Evolutionary conservation across 2,329 filamentous ascomycete genomes (phyloP).

Genomic region (Calonectria ilicicola): DNA sequence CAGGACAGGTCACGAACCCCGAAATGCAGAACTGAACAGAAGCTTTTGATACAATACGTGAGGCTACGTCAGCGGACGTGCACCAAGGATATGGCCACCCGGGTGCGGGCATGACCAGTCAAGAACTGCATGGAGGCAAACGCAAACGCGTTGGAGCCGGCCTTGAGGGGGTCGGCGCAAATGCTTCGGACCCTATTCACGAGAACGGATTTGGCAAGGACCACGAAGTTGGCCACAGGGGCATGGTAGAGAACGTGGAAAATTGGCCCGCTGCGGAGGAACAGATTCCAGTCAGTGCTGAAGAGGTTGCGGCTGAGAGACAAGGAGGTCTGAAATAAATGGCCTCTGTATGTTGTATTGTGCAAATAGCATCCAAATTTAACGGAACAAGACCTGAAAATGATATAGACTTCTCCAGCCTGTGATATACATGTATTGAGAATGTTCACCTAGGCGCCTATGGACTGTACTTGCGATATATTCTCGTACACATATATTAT

Average conservation of each 20-base stretch:
- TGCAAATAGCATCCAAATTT: background rate
- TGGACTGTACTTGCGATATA: no score
- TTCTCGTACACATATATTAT: no score
- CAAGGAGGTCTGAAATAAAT: background rate
- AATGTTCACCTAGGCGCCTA: no score
- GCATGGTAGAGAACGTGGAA: slow-evolving; percentile 30
- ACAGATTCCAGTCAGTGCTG: slow-evolving; percentile 32
- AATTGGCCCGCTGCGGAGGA: slow-evolving; percentile 38
- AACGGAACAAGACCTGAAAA: no score
- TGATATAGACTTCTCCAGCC: no score
- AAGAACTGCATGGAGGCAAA: slow-evolving; percentile 54
- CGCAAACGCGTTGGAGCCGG: slow-evolving; percentile 53
- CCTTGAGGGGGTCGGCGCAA: slow-evolving; percentile 53
- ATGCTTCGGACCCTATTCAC: slow-evolving; percentile 42
- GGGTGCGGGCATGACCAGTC: slow-evolving; percentile 54
- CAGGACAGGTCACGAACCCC: slow-evolving; percentile 50
- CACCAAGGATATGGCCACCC: slow-evolving; percentile 59
- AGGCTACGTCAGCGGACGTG: slow-evolving; percentile 59
- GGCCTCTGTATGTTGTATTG: background rate
- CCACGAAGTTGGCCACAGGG: slow-evolving; percentile 36
- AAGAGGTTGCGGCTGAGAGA: slow-evolving; percentile 38
- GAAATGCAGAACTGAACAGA: slow-evolving; percentile 41
- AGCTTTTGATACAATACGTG: slow-evolving; percentile 54
- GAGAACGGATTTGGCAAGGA: slow-evolving; percentile 46
- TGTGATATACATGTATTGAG: no score